Conservation (phyloP, 352 stramenopile genomes). For the Phytophthora vignae region DNA sequence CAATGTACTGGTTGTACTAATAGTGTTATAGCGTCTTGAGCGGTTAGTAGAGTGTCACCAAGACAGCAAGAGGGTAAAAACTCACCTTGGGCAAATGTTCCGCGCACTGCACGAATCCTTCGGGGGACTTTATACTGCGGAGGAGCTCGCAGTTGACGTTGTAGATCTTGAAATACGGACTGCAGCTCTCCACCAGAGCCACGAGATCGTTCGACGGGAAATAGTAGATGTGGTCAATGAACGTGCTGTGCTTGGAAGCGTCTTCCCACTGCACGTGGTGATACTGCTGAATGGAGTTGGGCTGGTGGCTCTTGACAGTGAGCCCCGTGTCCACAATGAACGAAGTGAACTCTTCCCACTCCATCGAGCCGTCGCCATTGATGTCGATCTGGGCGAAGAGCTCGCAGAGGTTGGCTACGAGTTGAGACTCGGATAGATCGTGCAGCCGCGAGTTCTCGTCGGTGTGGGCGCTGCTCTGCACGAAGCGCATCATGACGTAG, state of each 20-base stretch:
- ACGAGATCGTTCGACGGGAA: conserved; percentile 76
- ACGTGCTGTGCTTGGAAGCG: conserved; percentile 86
- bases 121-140: conserved; percentile 64
- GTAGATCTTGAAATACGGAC: conserved; percentile 84
- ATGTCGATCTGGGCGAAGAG: conserved; percentile 93
- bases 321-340: conserved; percentile 92
- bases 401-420: conserved; percentile 88
- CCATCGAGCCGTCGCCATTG: conserved; percentile 92
- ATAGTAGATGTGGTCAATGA: conserved; percentile 89
- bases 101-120: conserved; percentile 82
- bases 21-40: neutral
- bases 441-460: conserved; percentile 76
- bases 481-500: conserved; percentile 88
- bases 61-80: neutral
- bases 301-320: conserved; percentile 82
- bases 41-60: neutral
- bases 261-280: conserved; percentile 83
- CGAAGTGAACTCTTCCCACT: conserved; percentile 93
- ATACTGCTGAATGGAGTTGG: conserved; percentile 90
- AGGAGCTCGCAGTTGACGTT: conserved; percentile 78
- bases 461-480: conserved; percentile 57
- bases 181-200: conserved; percentile 81
- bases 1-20: conserved; percentile 76
- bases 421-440: conserved; percentile 73
- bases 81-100: conserved; percentile 73